Conservation (phyloP, 2,329 filamentous ascomycete species). For the Xylariaceae sp. region DNA sequence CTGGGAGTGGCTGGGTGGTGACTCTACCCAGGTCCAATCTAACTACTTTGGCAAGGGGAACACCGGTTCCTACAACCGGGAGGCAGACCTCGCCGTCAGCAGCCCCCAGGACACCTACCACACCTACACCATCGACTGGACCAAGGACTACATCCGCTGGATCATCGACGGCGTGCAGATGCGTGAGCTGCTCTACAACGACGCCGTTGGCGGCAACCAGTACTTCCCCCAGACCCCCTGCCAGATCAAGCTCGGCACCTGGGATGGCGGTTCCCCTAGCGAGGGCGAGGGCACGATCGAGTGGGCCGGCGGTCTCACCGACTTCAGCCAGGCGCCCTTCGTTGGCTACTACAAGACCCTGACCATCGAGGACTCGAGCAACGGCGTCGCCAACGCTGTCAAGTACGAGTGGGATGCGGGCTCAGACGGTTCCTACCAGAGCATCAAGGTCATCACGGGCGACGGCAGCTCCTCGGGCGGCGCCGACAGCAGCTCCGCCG, state of each 20-base stretch:
- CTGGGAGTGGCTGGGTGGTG: conserved; percentile 87
- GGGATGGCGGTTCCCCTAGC: conserved; percentile 50
- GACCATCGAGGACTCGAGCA: conserved; percentile 46
- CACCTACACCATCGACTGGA: conserved; percentile 66
- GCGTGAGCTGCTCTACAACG: conserved; percentile 52
- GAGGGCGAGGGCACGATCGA: conserved; percentile 64
- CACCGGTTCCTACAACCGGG: conserved; percentile 62
- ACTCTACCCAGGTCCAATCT: conserved; percentile 67
- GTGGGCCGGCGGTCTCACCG: conserved; percentile 56
- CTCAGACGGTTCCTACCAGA: conserved; percentile 39
- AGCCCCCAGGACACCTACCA: conserved; percentile 48
- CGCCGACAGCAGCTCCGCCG: conserved; percentile 13
- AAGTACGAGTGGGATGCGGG: conserved; percentile 45
- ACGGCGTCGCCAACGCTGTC: conserved; percentile 38
- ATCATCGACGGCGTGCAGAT: conserved; percentile 53
- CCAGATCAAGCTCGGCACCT: conserved; percentile 62
- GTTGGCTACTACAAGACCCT: conserved; percentile 50
- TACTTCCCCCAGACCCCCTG: conserved; percentile 64
- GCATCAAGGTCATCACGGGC: conserved; percentile 42
- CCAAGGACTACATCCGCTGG: conserved; percentile 55
- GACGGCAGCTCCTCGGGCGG: conserved; percentile 18
- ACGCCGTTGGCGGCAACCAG: conserved; percentile 49
- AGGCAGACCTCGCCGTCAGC: conserved; percentile 50
- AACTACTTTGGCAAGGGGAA: conserved; percentile 77
- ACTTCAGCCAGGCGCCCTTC: conserved; percentile 47